Conservation (phyloP, 768 basidiomycete species). For the Termitomyces heimii region DNA sequence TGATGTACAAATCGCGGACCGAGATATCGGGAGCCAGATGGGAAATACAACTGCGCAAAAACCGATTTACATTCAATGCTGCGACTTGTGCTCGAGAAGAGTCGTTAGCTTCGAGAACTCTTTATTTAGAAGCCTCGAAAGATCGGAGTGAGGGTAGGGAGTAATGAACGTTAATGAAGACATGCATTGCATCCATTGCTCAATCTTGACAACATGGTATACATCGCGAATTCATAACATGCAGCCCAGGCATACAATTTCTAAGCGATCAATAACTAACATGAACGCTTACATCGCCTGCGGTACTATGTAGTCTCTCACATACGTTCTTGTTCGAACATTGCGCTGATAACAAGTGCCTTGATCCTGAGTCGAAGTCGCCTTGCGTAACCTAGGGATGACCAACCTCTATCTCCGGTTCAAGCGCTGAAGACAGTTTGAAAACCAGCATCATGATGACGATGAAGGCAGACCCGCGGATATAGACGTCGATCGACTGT, state of each 20-base stretch:
- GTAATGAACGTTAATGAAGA: neutral
- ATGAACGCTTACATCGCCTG: neutral
- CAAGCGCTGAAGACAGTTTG: neutral
- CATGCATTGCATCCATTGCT: neutral
- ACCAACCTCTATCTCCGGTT: neutral
- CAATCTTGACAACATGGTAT: neutral
- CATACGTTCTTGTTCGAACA: neutral
- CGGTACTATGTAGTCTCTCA: neutral
- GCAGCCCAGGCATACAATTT: neutral
- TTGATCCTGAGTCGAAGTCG: neutral
- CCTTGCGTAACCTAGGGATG: neutral
- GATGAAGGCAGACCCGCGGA: neutral
- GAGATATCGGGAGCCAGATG: constrained; percentile 1
- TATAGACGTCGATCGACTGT: neutral
- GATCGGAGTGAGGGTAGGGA: neutral
- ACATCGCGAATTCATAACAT: neutral
- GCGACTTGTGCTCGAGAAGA: neutral
- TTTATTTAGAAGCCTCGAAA: neutral
- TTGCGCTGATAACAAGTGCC: neutral
- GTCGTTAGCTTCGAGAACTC: neutral
- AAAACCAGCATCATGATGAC: neutral
- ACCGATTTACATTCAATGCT: neutral
- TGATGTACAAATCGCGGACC: constrained; percentile 3
- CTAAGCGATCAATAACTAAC: neutral
- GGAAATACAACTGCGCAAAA: neutral